A percentile compares a stretch with the other conserved stretches of the same genome.
Conservation (phyloP, 208 protist species). For the Wallacemonas sp. region DNA sequence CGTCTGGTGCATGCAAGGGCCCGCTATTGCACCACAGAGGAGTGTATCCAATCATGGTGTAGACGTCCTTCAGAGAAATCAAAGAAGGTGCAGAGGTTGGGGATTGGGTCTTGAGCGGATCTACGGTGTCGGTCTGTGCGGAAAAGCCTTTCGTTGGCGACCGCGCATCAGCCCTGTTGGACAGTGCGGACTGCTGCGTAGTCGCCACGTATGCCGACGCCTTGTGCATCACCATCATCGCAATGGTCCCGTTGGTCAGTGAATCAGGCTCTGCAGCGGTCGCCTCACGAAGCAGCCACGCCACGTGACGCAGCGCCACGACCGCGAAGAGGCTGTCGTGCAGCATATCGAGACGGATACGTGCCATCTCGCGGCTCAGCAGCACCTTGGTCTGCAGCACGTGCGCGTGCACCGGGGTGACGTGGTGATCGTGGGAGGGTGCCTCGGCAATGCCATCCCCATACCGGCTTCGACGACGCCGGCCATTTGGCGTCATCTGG, state of each 20-base stretch:
- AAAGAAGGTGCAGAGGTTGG: background rate
- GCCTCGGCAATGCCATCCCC: background rate
- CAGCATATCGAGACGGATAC: background rate
- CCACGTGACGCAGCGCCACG: background rate
- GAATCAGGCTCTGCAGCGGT: background rate
- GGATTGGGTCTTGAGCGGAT: background rate
- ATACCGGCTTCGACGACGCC: no score
- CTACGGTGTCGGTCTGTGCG: background rate
- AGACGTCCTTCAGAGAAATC: background rate
- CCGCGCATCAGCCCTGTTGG: background rate
- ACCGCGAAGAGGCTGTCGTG: background rate
- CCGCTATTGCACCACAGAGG: background rate
- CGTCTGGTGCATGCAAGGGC: background rate
- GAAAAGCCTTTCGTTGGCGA: background rate
- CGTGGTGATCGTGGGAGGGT: background rate
- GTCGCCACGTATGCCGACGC: background rate
- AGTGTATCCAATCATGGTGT: slow-evolving; percentile 1
- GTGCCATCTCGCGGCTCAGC: background rate
- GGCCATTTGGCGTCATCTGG: no score
- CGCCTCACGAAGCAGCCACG: background rate
- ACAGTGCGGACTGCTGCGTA: background rate
- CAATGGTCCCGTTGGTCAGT: background rate
- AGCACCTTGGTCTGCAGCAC: background rate
- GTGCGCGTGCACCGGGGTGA: background rate
- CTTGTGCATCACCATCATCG: background rate